A percentile compares a stretch with the other conserved stretches of the same genome.
These are phyloP conservation scores for Astragalus glycyphyllos DNA, from an alignment of 306 rosid species.

Conservation along the genomic window DNA sequence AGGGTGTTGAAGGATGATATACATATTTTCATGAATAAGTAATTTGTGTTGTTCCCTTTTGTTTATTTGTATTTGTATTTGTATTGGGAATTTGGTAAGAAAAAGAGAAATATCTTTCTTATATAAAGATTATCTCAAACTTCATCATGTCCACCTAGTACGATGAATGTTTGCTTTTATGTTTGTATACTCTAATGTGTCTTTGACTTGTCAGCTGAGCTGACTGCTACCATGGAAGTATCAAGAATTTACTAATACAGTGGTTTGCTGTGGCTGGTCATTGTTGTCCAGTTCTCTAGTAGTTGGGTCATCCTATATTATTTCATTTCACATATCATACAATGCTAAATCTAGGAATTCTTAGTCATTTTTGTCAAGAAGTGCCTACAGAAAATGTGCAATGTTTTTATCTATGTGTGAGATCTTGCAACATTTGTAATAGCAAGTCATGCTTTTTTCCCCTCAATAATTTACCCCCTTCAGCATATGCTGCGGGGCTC, in stretches of 20 bases:
- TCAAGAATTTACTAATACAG: constrained; percentile 1
- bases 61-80: constrained; percentile 6
- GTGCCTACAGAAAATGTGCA: constrained; percentile 10
- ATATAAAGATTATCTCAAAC: constrained; percentile 2
- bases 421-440: constrained; percentile 34
- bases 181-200: neutral
- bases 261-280: neutral
- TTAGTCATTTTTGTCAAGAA: neutral
- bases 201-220: constrained; percentile 6
- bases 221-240: neutral
- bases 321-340: neutral
- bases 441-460: neutral
- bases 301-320: neutral
- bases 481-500: neutral
- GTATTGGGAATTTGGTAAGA: constrained; percentile 18
- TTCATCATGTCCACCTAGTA: constrained; percentile 3
- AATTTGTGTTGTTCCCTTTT: neutral
- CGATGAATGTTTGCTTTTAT: constrained; percentile 19
- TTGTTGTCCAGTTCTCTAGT: neutral
- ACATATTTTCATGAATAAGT: constrained; percentile 16
- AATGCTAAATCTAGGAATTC: neutral
- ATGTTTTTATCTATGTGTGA: neutral
- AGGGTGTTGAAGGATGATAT: neutral
- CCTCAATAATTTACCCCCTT: neutral
- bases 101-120: neutral